phyloP scores from a whole-genome alignment of 331 rosid genomes.

The Malus hybrid region DNA sequence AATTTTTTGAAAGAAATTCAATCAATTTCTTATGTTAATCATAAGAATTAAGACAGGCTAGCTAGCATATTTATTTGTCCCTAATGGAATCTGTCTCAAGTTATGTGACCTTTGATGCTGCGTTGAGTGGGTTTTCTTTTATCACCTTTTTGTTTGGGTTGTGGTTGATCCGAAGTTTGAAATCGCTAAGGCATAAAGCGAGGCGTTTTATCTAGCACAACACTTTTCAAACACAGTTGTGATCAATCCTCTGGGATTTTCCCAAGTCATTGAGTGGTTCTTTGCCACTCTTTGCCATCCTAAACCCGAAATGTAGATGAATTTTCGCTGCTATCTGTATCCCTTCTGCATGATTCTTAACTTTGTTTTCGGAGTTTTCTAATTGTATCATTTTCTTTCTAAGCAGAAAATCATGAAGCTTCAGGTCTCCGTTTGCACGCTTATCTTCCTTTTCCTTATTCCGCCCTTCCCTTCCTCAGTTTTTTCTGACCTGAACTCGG shows the following conservation, averaged over 20 bases:
- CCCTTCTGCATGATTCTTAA: neutral
- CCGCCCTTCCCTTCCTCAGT: slow-evolving; percentile 11
- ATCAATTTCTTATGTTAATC: neutral
- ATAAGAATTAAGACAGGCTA: neutral
- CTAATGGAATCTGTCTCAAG: neutral
- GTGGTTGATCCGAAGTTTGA: neutral
- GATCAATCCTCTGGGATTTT: neutral
- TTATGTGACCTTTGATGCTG: neutral
- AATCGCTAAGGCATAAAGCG: too few relatives aligned
- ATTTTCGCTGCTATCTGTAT: neutral
- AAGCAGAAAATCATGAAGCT: slow-evolving; percentile 30
- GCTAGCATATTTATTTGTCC: neutral
- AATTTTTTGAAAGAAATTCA: neutral
- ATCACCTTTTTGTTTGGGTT: neutral
- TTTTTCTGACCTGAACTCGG: slow-evolving; percentile 54
- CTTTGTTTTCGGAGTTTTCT: slow-evolving; percentile 14
- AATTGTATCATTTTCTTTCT: too few relatives aligned
- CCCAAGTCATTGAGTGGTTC: neutral
- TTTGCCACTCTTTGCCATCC: neutral
- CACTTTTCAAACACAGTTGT: neutral
- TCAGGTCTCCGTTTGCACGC: slow-evolving; percentile 20
- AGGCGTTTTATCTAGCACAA: neutral
- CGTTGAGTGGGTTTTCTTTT: neutral
- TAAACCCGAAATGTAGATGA: neutral
- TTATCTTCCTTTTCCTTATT: slow-evolving; percentile 24